phyloP scores from a whole-genome alignment of 2,329 filamentous ascomycete species.

The Colletotrichum paranaense region DNA sequence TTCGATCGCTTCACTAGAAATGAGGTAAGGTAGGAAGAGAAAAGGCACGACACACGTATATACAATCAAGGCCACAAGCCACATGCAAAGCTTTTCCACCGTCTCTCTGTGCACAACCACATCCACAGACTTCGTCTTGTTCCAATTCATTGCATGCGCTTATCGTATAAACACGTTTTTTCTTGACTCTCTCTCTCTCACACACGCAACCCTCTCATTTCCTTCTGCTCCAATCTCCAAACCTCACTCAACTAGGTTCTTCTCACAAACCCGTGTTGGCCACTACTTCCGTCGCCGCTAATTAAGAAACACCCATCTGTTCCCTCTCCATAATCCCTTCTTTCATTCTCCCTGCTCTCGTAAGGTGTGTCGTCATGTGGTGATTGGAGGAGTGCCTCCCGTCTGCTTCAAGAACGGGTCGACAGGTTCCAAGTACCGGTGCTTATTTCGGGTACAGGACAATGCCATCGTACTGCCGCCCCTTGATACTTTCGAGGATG shows the following conservation, averaged over 20 bases:
- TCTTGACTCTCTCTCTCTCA: neutral
- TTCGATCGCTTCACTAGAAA: constrained; percentile 12
- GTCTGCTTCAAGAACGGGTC: too few species aligned
- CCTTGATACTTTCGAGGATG: constrained; percentile 92
- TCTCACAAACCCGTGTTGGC: neutral
- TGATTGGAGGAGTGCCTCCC: neutral
- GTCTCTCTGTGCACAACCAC: neutral
- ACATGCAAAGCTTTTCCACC: constrained; percentile 3
- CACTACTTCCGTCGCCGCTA: neutral
- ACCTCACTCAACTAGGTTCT: neutral
- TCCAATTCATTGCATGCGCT: constrained; percentile 26
- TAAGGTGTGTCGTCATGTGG: neutral
- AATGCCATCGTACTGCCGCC: constrained; percentile 92
- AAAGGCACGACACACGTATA: neutral
- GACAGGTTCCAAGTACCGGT: neutral
- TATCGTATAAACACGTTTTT: constrained; percentile 29
- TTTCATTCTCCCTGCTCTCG: neutral
- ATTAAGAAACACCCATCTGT: neutral
- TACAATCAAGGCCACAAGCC: constrained; percentile 20
- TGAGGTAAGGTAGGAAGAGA: neutral
- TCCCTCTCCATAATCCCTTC: neutral
- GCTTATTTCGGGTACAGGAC: constrained; percentile 70
- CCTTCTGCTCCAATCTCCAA: neutral
- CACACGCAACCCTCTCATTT: too few species aligned
- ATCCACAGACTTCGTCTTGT: neutral